Percentiles rank a stretch among this genome's conserved stretches.
Conservation (phyloP, 306 rosid species). For the Argentina anserina region DNA sequence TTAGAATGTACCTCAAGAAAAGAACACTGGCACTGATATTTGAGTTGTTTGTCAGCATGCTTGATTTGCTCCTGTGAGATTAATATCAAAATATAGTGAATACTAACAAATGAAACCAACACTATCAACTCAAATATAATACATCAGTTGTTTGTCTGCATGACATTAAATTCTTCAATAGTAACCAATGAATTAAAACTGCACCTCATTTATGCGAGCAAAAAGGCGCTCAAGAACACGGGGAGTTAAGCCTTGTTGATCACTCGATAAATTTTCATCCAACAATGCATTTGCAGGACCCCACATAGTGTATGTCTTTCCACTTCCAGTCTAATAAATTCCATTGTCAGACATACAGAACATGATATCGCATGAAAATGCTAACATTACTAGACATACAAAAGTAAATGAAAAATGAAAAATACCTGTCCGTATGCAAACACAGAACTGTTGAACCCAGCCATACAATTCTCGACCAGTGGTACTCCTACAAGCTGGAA, state of each 20-base stretch:
- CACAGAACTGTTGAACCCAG: slow-evolving; percentile 95
- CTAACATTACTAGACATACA: background rate
- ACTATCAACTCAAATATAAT: slow-evolving; percentile 28
- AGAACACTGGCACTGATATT: slow-evolving; percentile 88
- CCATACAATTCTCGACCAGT: slow-evolving; percentile 88
- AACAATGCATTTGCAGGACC: slow-evolving; percentile 91
- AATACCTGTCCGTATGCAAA: slow-evolving; percentile 98
- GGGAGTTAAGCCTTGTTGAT: slow-evolving; percentile 86
- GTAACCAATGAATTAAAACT: slow-evolving; percentile 14
- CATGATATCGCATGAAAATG: slow-evolving; percentile 5
- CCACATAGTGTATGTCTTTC: slow-evolving; percentile 99
- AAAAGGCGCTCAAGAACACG: slow-evolving; percentile 85
- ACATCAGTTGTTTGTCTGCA: background rate
- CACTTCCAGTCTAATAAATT: slow-evolving; percentile 81
- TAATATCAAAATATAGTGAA: slow-evolving; percentile 22
- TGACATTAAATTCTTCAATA: slow-evolving; percentile 1
- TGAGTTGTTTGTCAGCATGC: slow-evolving; percentile 79
- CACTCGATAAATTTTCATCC: slow-evolving; percentile 52
- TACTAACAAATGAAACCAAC: slow-evolving; percentile 12
- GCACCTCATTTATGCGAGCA: slow-evolving; percentile 82
- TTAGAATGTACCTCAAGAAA: slow-evolving; percentile 72
- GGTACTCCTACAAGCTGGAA: slow-evolving; percentile 91
- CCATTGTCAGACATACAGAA: slow-evolving; percentile 9
- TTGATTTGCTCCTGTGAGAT: slow-evolving; percentile 76
- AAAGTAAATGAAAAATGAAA: background rate